Evolutionary conservation across 2,329 filamentous ascomycete species (phyloP).

Genomic region (Ophiostoma perfectum): DNA sequence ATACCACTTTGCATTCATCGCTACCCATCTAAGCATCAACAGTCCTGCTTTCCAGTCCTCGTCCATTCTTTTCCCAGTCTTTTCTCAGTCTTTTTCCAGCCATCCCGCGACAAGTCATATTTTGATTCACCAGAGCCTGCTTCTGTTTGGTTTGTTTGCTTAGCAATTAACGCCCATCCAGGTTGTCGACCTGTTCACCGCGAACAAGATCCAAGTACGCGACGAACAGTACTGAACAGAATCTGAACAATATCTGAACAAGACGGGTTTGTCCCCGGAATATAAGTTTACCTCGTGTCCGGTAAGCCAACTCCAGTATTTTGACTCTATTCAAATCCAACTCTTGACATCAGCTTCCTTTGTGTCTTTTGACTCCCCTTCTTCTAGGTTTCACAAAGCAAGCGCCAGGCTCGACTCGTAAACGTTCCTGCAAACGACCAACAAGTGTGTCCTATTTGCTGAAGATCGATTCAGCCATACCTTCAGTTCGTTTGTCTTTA

Average conservation of each 20-base stretch:
- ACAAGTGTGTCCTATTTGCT: background rate
- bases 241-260: background rate
- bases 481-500: background rate
- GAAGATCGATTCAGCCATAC: background rate
- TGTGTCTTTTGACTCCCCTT: background rate
- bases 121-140: background rate
- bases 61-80: background rate
- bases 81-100: background rate
- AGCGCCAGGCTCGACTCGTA: background rate
- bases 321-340: too few species aligned
- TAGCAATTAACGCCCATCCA: background rate
- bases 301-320: constrained; percentile 8
- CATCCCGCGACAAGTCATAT: background rate
- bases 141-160: constrained; percentile 11
- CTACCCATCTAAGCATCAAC: background rate
- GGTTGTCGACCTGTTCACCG: background rate
- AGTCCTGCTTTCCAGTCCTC: background rate
- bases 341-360: background rate
- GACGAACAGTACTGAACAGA: constrained; percentile 1
- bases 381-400: background rate
- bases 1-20: background rate
- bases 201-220: background rate
- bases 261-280: background rate
- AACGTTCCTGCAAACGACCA: constrained; percentile 5
- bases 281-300: background rate